Base-by-base conservation (phyloP, 2,329 filamentous ascomycete species). In the Aschersonia sp. region DNA sequence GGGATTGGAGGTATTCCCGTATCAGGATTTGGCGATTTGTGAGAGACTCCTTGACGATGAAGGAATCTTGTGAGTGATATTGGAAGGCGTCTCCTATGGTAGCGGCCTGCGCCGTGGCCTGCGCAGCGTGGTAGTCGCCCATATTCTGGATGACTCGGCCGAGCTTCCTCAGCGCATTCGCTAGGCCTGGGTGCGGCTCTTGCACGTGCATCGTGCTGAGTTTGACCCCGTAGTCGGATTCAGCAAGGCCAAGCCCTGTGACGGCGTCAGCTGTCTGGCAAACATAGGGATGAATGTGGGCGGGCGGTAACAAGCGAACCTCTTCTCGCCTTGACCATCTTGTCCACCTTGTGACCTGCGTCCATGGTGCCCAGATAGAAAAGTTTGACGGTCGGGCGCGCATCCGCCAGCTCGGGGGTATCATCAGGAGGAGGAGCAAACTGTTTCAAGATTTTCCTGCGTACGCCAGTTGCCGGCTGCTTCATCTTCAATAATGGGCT, bases 351-450 rank as follows among this genome's bases (percentile, higher is more conserved):
- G 66, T 98, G 92, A 43, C 89, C 88, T n/a, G 88, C 81, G 61
- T 97, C 92, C 88, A 98, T 94, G 5, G 88, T 84, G 28, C 87
- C 88, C 29, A 98, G 72, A 61, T 98, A 98, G 63, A 98, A 97
- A 45, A 89, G 76, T 70, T 98, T 98, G 40, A 97, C 92, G 43
- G 88, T 74, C 1, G 92, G 92, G 47, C 92, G 79, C 28, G 89
- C 89, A 57, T 92, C 84, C 53, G 91, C 83, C 48, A 98, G 74
- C 69, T 98, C 92, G 7, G 91, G 89, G 1, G 92, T 97, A 64
- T 98, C 92, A 65, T 98, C 92, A 9, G 92, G 89, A 1, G 92
- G 92, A 32, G 92, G 92, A 40, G 92, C 91, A 66, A 98, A 98
- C 65, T 98, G 92, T 73, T 98, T 98, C 62, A 98, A 73, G 51